phyloP scores from a whole-genome alignment of 139 green algal species.

The Nannochloris sp. region DNA sequence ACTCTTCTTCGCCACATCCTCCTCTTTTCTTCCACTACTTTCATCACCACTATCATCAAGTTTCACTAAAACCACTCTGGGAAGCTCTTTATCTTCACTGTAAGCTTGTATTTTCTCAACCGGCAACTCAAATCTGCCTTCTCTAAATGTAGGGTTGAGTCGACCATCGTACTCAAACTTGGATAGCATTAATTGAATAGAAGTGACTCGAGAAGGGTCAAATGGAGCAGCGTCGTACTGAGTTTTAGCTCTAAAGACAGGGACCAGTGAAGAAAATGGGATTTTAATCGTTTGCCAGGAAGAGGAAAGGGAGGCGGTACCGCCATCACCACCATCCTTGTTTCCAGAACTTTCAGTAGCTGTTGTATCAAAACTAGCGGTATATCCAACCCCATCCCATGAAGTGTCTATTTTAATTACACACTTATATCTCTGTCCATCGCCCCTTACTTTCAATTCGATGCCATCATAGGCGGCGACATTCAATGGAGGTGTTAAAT shows the following conservation, averaged over 20 bases:
- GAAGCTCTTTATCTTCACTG: slow-evolving; percentile 18
- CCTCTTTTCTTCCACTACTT: slow-evolving; percentile 30
- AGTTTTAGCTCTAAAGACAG: slow-evolving; percentile 72
- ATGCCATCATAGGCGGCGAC: slow-evolving; percentile 66
- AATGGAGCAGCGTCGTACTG: slow-evolving; percentile 35
- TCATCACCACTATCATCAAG: neutral
- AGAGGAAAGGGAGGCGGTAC: no score
- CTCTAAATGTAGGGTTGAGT: slow-evolving; percentile 80
- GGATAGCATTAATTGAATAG: slow-evolving; percentile 68
- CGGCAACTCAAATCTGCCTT: slow-evolving; percentile 73
- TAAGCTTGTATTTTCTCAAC: slow-evolving; percentile 57
- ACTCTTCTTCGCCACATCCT: slow-evolving; percentile 67
- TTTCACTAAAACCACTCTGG: slow-evolving; percentile 50
- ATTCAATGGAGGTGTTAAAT: slow-evolving; percentile 72
- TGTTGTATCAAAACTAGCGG: slow-evolving; percentile 65
- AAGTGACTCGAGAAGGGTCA: slow-evolving; percentile 46
- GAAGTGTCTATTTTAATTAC: slow-evolving; percentile 28
- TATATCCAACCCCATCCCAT: slow-evolving; percentile 86
- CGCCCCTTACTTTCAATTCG: slow-evolving; percentile 53
- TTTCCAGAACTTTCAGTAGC: no score
- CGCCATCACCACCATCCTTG: slow-evolving; percentile 7
- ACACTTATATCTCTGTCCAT: slow-evolving; percentile 49
- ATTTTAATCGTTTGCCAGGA: slow-evolving; percentile 75
- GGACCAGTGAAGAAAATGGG: slow-evolving; percentile 73
- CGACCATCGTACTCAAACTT: slow-evolving; percentile 94